Percentiles rank a stretch among this genome's conserved stretches.
phyloP scores from a whole-genome alignment of 2,329 filamentous ascomycete genomes.

The Truncatella angustata region DNA sequence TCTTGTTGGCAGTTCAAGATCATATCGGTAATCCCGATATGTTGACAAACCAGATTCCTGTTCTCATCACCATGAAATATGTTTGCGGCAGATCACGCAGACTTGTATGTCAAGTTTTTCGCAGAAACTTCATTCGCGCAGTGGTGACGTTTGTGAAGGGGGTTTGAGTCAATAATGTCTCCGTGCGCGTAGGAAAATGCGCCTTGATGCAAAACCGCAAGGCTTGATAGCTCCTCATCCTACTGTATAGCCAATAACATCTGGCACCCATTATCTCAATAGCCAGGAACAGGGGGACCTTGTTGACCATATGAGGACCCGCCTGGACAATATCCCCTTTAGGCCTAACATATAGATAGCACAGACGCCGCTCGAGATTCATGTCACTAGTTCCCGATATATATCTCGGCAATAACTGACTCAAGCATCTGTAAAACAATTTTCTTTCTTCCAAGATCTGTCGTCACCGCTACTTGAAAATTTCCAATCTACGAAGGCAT shows the following conservation, averaged over 20 bases:
- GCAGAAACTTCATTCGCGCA: too few species aligned
- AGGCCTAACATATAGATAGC: background rate
- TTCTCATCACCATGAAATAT: too few species aligned
- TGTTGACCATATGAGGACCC: conserved; percentile 6
- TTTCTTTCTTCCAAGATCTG: background rate
- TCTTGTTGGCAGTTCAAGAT: too few species aligned
- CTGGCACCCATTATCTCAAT: background rate
- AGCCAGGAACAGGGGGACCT: conserved; percentile 3
- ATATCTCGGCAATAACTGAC: background rate
- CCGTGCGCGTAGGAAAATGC: too few species aligned
- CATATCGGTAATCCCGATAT: too few species aligned
- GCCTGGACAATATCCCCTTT: background rate
- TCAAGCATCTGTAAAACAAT: background rate
- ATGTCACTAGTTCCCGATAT: background rate
- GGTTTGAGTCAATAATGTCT: too few species aligned
- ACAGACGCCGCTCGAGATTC: background rate
- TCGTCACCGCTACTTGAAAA: background rate
- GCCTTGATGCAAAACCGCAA: too few species aligned
- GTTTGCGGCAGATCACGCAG: too few species aligned
- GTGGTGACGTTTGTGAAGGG: too few species aligned
- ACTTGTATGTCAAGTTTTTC: too few species aligned
- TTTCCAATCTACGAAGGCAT: background rate
- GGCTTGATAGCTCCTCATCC: background rate
- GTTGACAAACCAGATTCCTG: too few species aligned
- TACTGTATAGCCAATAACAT: background rate